These are phyloP conservation scores for Phytophthora cryptogea DNA, from an alignment of 352 stramenopile species.

Conservation along the genomic window DNA sequence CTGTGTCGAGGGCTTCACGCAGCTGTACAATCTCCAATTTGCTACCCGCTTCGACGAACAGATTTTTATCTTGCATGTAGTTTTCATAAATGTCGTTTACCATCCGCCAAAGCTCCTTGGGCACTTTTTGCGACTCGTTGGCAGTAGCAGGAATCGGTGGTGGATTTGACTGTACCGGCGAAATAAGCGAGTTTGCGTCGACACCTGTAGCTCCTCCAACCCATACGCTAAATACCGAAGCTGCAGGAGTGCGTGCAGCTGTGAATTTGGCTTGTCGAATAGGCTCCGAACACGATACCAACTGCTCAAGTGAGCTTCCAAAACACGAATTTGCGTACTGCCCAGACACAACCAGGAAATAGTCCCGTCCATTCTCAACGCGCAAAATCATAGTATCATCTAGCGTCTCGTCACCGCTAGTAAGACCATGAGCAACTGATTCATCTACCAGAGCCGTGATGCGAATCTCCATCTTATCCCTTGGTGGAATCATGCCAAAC, in stretches of 20 bases:
- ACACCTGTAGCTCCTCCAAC: constrained; percentile 38
- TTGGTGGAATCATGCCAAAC: constrained; percentile 87
- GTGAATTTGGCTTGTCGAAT: constrained; percentile 70
- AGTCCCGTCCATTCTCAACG: constrained; percentile 96
- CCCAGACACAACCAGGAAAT: constrained; percentile 94
- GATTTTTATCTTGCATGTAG: constrained; percentile 75
- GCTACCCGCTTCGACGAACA: constrained; percentile 80
- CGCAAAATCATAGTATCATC: constrained; percentile 97
- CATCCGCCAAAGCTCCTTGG: constrained; percentile 98
- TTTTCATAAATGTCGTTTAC: constrained; percentile 95
- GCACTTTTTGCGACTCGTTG: constrained; percentile 77
- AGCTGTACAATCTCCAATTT: constrained; percentile 73
- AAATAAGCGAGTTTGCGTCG: constrained; percentile 28
- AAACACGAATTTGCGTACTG: constrained; percentile 95
- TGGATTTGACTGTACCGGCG: constrained; percentile 39
- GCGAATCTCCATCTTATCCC: constrained; percentile 85
- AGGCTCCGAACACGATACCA: constrained; percentile 90
- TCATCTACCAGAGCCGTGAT: constrained; percentile 93
- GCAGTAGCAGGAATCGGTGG: constrained; percentile 29
- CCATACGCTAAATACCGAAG: constrained; percentile 53
- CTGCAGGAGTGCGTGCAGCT: constrained; percentile 22
- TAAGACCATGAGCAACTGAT: constrained; percentile 87
- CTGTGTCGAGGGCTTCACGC: constrained; percentile 94
- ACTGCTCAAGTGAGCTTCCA: constrained; percentile 94
- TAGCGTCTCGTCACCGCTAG: constrained; percentile 90